Percentiles rank a stretch among this genome's conserved stretches.
phyloP scores from a whole-genome alignment of 129 eudicot species.

The Tanacetum coccineum region DNA sequence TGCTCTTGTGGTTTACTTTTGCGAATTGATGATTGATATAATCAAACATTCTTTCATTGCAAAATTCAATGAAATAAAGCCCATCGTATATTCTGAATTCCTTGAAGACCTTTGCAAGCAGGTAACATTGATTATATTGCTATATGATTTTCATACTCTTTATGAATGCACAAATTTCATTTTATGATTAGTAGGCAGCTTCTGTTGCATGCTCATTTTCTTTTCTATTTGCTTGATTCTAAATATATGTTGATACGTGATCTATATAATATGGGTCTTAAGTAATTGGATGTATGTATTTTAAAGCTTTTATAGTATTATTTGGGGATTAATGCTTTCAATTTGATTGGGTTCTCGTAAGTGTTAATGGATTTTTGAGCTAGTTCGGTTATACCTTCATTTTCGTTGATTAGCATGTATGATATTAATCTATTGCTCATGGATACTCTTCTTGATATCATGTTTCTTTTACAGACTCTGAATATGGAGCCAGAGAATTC shows the following conservation, averaged over 20 bases:
- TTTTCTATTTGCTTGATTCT: not conserved
- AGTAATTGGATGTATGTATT: not conserved
- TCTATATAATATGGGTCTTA: not conserved
- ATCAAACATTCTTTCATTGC: slow-evolving; percentile 91
- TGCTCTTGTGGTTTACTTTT: slow-evolving; percentile 75
- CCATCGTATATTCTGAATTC: slow-evolving; percentile 82
- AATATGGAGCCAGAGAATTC: slow-evolving; percentile 64
- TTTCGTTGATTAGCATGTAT: not conserved
- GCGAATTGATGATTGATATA: slow-evolving; percentile 88
- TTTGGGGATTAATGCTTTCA: not conserved
- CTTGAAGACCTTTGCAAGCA: slow-evolving; percentile 98
- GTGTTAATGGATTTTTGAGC: not conserved
- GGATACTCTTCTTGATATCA: slow-evolving; percentile 1
- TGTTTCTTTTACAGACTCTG: slow-evolving; percentile 46
- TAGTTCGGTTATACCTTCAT: not conserved
- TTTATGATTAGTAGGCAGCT: not conserved
- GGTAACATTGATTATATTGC: slow-evolving; percentile 41
- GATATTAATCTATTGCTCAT: not conserved
- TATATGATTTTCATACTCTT: slow-evolving; percentile 1
- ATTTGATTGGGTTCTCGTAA: not conserved
- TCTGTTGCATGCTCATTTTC: not conserved
- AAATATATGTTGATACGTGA: not conserved
- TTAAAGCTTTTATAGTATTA: not conserved
- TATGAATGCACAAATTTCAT: not conserved
- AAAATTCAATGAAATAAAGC: slow-evolving; percentile 88